A percentile compares a stretch with the other conserved stretches of the same genome.
Evolutionary conservation across 2,329 filamentous ascomycete genomes (phyloP).

Genomic region (Biscogniauxia marginata): DNA sequence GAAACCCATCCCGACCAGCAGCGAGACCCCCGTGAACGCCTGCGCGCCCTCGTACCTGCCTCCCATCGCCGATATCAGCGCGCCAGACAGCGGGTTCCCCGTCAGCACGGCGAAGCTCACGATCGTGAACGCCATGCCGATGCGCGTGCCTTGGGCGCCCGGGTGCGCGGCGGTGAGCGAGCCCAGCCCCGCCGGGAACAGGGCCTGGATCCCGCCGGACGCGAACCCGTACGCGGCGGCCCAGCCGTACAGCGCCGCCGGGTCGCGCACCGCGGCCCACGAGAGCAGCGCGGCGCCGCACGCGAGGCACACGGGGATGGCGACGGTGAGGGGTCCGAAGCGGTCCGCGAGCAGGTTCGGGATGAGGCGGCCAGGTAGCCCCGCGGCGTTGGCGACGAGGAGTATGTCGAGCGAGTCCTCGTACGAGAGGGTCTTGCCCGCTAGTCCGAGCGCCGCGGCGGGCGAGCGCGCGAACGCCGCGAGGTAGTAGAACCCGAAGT

Average conservation of each 20-base stretch:
- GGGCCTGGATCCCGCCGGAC: slow-evolving; percentile 61
- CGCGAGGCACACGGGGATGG: slow-evolving; percentile 47
- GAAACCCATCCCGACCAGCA: slow-evolving; percentile 42
- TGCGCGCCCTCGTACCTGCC: slow-evolving; percentile 49
- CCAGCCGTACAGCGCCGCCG: slow-evolving; percentile 59
- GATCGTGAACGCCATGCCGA: slow-evolving; percentile 59
- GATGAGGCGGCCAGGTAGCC: slow-evolving; percentile 55
- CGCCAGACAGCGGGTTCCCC: slow-evolving; percentile 51
- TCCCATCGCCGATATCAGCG: slow-evolving; percentile 42
- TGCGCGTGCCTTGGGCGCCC: slow-evolving; percentile 51
- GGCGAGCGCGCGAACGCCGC: slow-evolving; percentile 46
- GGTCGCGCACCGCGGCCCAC: slow-evolving; percentile 57
- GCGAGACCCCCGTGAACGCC: slow-evolving; percentile 43
- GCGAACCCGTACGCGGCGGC: slow-evolving; percentile 62
- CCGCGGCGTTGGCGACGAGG: slow-evolving; percentile 63
- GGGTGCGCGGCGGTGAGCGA: slow-evolving; percentile 53
- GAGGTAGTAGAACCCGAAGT: slow-evolving; percentile 57
- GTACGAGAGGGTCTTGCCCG: slow-evolving; percentile 39
- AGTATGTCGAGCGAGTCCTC: slow-evolving; percentile 58
- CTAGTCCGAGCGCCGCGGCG: slow-evolving; percentile 28
- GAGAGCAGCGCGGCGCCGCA: slow-evolving; percentile 47
- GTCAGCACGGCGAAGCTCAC: slow-evolving; percentile 53
- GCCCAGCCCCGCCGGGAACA: slow-evolving; percentile 63
- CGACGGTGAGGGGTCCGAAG: slow-evolving; percentile 58
- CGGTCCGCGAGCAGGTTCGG: slow-evolving; percentile 59